Conservation (phyloP, 225 moss, liverwort and hornwort species). For the Takakia lepidozioides region DNA sequence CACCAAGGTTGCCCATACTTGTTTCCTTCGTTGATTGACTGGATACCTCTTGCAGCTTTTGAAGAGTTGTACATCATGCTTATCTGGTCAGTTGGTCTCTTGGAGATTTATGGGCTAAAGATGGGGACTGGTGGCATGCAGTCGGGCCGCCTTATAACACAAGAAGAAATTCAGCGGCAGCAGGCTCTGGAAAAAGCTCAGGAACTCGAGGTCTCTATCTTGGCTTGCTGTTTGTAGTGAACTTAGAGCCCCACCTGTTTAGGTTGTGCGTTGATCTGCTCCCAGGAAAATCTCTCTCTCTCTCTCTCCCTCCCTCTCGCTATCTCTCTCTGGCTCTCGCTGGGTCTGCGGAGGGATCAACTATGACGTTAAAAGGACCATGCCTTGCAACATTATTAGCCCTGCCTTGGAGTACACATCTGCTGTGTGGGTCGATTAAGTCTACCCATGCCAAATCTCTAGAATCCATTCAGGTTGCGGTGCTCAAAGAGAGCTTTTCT, state of each 20-base stretch:
- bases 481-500: too few species aligned
- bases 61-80: too few species aligned
- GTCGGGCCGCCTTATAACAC: conserved; percentile 67
- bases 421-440: neutral
- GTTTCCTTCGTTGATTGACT: too few species aligned
- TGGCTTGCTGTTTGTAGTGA: neutral
- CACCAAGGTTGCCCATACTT: too few species aligned
- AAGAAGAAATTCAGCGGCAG: conserved; percentile 54
- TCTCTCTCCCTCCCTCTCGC: neutral
- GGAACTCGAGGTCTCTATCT: conserved; percentile 57
- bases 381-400: neutral
- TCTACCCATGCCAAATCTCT: too few species aligned
- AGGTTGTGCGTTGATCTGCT: too few species aligned
- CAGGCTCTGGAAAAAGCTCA: conserved; percentile 67
- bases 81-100: neutral
- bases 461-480: too few species aligned
- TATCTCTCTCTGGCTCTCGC: neutral
- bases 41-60: too few species aligned
- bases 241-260: neutral
- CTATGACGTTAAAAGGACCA: too few species aligned
- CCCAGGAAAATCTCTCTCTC: too few species aligned
- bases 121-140: conserved; percentile 26
- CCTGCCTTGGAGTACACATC: too few species aligned
- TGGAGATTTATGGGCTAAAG: neutral
- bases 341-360: neutral